Evolutionary conservation across 495 filamentous ascomycete species (phyloP).

Genomic region (Neurospora sp.): DNA sequence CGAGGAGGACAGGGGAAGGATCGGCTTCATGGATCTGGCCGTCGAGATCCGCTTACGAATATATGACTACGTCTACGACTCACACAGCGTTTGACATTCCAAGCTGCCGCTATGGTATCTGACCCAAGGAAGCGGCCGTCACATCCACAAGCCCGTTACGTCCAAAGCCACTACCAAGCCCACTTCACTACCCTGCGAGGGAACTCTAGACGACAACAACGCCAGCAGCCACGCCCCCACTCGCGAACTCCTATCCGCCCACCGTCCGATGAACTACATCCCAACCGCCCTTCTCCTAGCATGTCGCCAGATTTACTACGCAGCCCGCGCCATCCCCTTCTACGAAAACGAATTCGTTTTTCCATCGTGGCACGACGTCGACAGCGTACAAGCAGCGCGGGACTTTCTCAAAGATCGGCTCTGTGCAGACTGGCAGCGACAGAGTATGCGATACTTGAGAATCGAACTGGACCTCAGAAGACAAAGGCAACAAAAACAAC

Average conservation of each 20-base stretch:
- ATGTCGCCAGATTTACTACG: conserved; percentile 24
- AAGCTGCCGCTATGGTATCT: conserved; percentile 29
- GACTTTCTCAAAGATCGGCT: conserved; percentile 7
- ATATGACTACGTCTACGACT: conserved; percentile 22
- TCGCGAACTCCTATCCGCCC: conserved; percentile 16
- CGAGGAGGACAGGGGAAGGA: not conserved
- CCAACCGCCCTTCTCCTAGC: conserved; percentile 20
- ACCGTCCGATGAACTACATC: conserved; percentile 20
- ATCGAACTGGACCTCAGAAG: conserved; percentile 13
- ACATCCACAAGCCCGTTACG: conserved; percentile 16
- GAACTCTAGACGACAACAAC: not conserved
- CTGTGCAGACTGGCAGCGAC: conserved; percentile 21
- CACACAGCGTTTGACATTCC: conserved; percentile 30
- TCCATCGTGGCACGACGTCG: conserved; percentile 18
- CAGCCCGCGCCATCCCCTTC: conserved; percentile 23
- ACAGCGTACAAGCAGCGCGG: conserved; percentile 7
- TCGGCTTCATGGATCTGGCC: conserved; percentile 22
- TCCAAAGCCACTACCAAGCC: not conserved
- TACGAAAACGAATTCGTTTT: conserved; percentile 30
- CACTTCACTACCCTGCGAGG: not conserved
- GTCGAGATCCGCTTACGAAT: conserved; percentile 26
- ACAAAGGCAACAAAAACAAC: not conserved
- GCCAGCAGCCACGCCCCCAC: not conserved
- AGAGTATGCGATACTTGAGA: conserved; percentile 21
- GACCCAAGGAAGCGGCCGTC: conserved; percentile 14